Conservation (phyloP, 192 early-diverging fungal species). For the Linnemannia zychae region DNA sequence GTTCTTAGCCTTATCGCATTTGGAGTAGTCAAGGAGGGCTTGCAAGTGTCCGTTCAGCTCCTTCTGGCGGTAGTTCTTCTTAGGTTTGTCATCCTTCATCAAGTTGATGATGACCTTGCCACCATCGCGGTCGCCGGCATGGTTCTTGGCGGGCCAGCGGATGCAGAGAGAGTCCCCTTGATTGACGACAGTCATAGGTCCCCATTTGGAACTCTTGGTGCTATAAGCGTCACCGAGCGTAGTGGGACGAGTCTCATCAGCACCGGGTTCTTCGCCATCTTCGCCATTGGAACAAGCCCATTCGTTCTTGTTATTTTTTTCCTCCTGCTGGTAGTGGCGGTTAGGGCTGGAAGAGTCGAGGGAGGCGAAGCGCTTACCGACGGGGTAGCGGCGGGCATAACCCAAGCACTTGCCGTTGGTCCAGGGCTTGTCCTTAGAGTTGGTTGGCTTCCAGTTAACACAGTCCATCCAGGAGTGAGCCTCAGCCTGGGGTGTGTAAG, state of each 20-base stretch:
- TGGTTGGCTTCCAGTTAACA: slow-evolving; percentile 37
- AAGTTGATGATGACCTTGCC: slow-evolving; percentile 21
- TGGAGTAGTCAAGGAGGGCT: slow-evolving; percentile 35
- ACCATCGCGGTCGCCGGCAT: slow-evolving; percentile 25
- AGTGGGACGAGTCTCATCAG: slow-evolving; percentile 34
- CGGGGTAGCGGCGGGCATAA: slow-evolving; percentile 49
- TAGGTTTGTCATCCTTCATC: slow-evolving; percentile 9
- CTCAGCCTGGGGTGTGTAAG: slow-evolving; percentile 25
- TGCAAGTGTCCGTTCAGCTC: slow-evolving; percentile 26
- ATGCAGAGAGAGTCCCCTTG: slow-evolving; percentile 40
- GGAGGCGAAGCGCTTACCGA: slow-evolving; percentile 40
- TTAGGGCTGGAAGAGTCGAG: slow-evolving; percentile 45
- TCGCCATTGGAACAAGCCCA: slow-evolving; percentile 38
- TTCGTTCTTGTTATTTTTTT: slow-evolving; percentile 18
- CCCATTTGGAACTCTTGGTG: slow-evolving; percentile 15
- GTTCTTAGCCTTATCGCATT: slow-evolving; percentile 40
- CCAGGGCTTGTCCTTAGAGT: slow-evolving; percentile 18
- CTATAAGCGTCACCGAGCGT: slow-evolving; percentile 28
- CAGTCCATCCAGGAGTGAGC: slow-evolving; percentile 47
- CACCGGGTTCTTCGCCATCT: slow-evolving; percentile 39
- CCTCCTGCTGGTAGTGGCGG: slow-evolving; percentile 55
- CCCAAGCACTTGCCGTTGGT: slow-evolving; percentile 44
- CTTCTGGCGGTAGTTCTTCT: slow-evolving; percentile 33
- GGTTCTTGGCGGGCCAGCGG: slow-evolving; percentile 59
- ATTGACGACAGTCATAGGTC: slow-evolving; percentile 19